These are phyloP conservation scores for Tulasnella sp. DNA, from an alignment of 768 basidiomycete genomes.

Conservation along the genomic window DNA sequence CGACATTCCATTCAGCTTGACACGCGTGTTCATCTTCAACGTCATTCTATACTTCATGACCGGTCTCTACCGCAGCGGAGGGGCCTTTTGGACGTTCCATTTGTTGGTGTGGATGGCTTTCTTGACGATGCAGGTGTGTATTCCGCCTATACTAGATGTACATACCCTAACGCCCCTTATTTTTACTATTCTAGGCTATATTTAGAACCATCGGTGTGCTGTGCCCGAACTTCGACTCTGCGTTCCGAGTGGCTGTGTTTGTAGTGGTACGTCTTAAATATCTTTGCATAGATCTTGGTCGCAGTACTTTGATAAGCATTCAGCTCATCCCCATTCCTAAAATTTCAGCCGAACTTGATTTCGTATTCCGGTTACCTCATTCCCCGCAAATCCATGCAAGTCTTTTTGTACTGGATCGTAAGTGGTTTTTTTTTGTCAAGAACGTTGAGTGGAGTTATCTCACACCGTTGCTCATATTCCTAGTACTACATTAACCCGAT, in stretches of 20 bases:
- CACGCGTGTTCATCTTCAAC: constrained; percentile 26
- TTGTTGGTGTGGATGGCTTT: constrained; percentile 29
- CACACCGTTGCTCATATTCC: too few relatives aligned
- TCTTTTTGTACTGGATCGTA: constrained; percentile 75
- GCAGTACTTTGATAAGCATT: too few relatives aligned
- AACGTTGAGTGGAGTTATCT: too few relatives aligned
- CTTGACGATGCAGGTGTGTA: constrained; percentile 29
- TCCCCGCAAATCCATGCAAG: constrained; percentile 57
- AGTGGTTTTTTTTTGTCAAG: too few relatives aligned
- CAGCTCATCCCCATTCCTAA: too few relatives aligned
- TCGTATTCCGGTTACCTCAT: constrained; percentile 64
- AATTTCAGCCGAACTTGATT: constrained; percentile 50
- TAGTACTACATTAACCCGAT: constrained; percentile 71
- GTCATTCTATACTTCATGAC: constrained; percentile 35
- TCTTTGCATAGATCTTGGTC: too few relatives aligned
- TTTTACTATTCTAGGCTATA: constrained; percentile 22
- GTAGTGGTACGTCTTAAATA: constrained; percentile 7
- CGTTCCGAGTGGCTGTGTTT: constrained; percentile 31
- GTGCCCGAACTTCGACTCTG: constrained; percentile 44
- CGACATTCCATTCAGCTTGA: constrained; percentile 32
- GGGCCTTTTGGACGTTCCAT: constrained; percentile 26
- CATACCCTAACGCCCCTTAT: too few relatives aligned
- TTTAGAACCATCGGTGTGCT: constrained; percentile 35
- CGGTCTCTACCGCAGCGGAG: constrained; percentile 27
- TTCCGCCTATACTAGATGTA: too few relatives aligned